A percentile compares a stretch with the other conserved stretches of the same genome.
These are phyloP conservation scores for Eucommia ulmoides DNA, from an alignment of 257 asterid genomes.

Conservation along the genomic window DNA sequence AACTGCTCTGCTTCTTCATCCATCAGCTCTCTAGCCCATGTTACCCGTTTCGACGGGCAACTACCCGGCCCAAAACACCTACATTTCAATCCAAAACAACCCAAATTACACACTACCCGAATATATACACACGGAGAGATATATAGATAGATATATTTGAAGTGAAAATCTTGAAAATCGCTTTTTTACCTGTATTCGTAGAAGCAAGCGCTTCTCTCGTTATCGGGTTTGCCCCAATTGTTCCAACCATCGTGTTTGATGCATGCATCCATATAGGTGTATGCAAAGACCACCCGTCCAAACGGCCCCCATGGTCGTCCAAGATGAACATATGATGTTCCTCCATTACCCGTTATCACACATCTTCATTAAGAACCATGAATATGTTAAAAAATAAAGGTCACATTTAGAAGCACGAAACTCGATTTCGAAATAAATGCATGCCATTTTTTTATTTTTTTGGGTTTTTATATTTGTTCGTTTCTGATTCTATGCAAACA, in stretches of 20 bases:
- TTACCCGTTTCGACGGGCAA: constrained; percentile 62
- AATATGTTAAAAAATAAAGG: too few relatives aligned
- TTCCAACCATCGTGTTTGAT: constrained; percentile 76
- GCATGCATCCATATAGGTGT: constrained; percentile 70
- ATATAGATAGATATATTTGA: too few relatives aligned
- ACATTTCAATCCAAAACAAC: too few relatives aligned
- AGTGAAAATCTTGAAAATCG: too few relatives aligned
- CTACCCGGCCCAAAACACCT: constrained; percentile 93
- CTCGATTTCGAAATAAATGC: too few relatives aligned
- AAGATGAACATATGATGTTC: constrained; percentile 41
- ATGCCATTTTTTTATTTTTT: too few relatives aligned
- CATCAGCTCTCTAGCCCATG: constrained; percentile 77
- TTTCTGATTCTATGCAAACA: too few relatives aligned
- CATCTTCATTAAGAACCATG: constrained; percentile 44
- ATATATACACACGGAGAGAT: too few relatives aligned
- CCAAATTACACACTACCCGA: too few relatives aligned
- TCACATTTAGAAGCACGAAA: too few relatives aligned
- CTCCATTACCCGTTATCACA: constrained; percentile 82
- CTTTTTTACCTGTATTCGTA: constrained; percentile 95
- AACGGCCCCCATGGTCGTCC: constrained; percentile 99
- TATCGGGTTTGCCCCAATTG: constrained; percentile 87
- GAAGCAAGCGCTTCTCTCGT: constrained; percentile 93
- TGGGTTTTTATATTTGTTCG: too few relatives aligned
- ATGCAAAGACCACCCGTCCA: constrained; percentile 80
- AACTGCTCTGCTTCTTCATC: constrained; percentile 84